Base-by-base conservation (phyloP, 2,329 filamentous ascomycete species). In the Colletotrichum sp. region DNA sequence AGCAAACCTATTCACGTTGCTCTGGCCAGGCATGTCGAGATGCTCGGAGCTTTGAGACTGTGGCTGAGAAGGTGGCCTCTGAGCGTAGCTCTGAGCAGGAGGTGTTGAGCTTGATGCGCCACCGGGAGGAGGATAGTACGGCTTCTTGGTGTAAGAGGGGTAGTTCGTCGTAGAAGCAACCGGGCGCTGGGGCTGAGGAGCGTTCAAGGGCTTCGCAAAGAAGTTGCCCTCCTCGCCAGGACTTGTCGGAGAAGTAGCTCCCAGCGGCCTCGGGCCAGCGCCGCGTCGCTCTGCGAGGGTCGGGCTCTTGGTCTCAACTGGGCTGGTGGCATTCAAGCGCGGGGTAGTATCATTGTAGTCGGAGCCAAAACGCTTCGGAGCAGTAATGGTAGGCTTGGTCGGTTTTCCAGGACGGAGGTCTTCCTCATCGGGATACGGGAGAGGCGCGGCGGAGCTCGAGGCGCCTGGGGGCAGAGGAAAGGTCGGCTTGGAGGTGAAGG, bases 201-300 rank as follows among this genome's bases (percentile, higher is more conserved):
- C 77, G 82, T 83, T 83, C 64, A 91, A 78, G 8, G 90, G 90
- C 78, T 92, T 92, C 74, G 94, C 93, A 82, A 97, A 97, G 67
- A 98, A 86, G n/a, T 91, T 93, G 69, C 95, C 92, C 79, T 93
- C 93, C 76, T 97, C 94, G 29, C 88, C 93, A 24, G 94, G 93
- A 58, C 93, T 95, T 21, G 93, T 92, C 2, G 95, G 96, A 75
- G 96, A 95, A 71, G 95, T 93, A 54, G 68, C 69, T 27, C 69
- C 72, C 64, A 98, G 87, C 62, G 95, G 93, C 80, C 95, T 96
- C 29, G 95, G 94, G 9, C 89, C 92, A n/a, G 93, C 93, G 29
- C 94, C 94, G 79, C 96, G 90, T 77, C 96, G 89, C 85, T 98
- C 95, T 21, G 95, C 95, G 73, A 98, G 87, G 63, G 91, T 90